phyloP scores from a whole-genome alignment of 2,329 filamentous ascomycete genomes.

The Paecilomyces variotii region DNA sequence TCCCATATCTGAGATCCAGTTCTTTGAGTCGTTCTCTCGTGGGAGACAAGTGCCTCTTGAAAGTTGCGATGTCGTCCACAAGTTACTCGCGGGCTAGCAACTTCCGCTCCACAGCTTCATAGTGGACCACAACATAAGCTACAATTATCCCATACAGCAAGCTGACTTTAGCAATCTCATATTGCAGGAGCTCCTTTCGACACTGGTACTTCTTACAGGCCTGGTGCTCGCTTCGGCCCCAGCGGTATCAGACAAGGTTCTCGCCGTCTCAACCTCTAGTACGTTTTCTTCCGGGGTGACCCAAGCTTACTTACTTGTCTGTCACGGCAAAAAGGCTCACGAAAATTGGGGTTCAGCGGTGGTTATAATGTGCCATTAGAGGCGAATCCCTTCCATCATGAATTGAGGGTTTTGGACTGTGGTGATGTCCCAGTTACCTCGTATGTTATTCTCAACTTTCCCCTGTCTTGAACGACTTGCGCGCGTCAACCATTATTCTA shows the following conservation, averaged over 20 bases:
- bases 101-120: neutral
- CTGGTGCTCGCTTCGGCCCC: slow-evolving; percentile 75
- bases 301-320: slow-evolving; percentile 13
- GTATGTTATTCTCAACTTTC: slow-evolving; percentile 40
- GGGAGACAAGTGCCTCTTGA: neutral
- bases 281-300: slow-evolving; percentile 33
- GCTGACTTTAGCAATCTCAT: neutral
- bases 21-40: neutral
- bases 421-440: slow-evolving; percentile 80
- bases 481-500: neutral
- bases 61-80: neutral
- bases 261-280: slow-evolving; percentile 80
- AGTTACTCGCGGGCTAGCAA: neutral
- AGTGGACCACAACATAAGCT: neutral
- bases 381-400: slow-evolving; percentile 73
- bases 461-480: neutral
- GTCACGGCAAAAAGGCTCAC: slow-evolving; percentile 28
- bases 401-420: slow-evolving; percentile 73
- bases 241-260: slow-evolving; percentile 81
- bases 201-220: slow-evolving; percentile 76
- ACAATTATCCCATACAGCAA: neutral
- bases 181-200: slow-evolving; percentile 69
- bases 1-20: neutral
- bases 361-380: slow-evolving; percentile 78
- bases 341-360: slow-evolving; percentile 54